Conservation (phyloP, 495 filamentous ascomycete genomes). For the Letharia columbiana region DNA sequence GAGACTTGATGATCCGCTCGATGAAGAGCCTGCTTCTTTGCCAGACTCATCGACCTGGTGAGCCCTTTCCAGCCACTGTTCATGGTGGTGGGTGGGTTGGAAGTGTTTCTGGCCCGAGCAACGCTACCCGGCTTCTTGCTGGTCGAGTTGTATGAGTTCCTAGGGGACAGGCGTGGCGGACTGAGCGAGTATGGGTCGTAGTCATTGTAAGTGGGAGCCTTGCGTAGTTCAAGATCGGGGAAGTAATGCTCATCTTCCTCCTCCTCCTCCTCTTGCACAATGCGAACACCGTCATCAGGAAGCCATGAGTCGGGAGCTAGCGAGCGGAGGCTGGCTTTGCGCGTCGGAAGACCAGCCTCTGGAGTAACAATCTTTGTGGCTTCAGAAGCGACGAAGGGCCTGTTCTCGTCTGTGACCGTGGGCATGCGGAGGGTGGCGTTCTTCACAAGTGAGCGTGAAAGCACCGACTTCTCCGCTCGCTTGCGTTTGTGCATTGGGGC, state of each 20-base stretch:
- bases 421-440: conserved; percentile 9
- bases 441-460: conserved; percentile 10
- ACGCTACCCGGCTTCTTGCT: conserved; percentile 21
- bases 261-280: conserved; percentile 9
- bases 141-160: conserved; percentile 17
- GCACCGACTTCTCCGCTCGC: conserved; percentile 14
- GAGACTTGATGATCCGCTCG: conserved; percentile 17
- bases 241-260: conserved; percentile 22
- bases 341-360: conserved; percentile 9
- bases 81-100: conserved; percentile 10
- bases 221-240: conserved; percentile 18
- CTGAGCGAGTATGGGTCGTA: conserved; percentile 25
- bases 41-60: conserved; percentile 15
- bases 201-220: conserved; percentile 19
- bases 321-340: conserved; percentile 10
- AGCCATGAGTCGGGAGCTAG: conserved; percentile 24
- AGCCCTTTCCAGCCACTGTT: conserved; percentile 18
- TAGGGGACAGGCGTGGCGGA: conserved; percentile 21
- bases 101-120: conserved; percentile 19
- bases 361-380: conserved; percentile 3
- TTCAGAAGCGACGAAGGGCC: conserved; percentile 10
- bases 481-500: conserved; percentile 30
- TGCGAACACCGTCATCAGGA: conserved; percentile 17
- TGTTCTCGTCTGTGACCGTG: conserved; percentile 11
- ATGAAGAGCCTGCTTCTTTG: conserved; percentile 18